phyloP scores from a whole-genome alignment of 345 rosid genomes.

The Geranium rotundifolium region DNA sequence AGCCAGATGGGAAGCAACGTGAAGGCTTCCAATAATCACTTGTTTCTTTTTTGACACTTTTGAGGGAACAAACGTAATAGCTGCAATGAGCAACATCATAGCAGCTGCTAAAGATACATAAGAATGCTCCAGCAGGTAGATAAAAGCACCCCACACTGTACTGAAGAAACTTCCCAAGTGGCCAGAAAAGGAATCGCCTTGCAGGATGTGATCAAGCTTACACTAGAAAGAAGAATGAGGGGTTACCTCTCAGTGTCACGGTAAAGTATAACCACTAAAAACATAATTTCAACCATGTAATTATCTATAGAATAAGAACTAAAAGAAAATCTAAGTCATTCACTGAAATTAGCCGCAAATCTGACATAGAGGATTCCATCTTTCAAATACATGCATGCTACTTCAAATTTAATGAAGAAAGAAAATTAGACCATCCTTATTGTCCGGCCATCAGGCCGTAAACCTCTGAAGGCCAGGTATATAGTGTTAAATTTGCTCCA shows the following conservation, averaged over 20 bases:
- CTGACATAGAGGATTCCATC: not conserved
- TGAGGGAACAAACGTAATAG: conserved; percentile 76
- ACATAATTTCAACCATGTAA: not conserved
- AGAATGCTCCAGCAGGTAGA: conserved; percentile 62
- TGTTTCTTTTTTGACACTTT: conserved; percentile 76
- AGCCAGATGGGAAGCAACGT: conserved; percentile 77
- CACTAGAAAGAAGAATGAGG: conserved; percentile 38
- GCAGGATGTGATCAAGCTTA: conserved; percentile 76
- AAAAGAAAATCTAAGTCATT: too few species aligned
- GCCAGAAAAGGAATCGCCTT: conserved; percentile 81
- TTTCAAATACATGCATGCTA: not conserved
- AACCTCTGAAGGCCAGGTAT: too few species aligned
- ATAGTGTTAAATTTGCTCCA: too few species aligned
- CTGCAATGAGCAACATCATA: conserved; percentile 46
- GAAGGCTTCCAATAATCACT: conserved; percentile 66
- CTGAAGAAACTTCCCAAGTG: conserved; percentile 75
- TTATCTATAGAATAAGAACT: not conserved
- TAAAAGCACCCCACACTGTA: conserved; percentile 63
- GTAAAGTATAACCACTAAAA: not conserved
- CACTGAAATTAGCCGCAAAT: not conserved
- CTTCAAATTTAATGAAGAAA: too few species aligned
- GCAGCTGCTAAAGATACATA: conserved; percentile 73
- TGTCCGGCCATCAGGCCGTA: too few species aligned
- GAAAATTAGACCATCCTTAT: too few species aligned
- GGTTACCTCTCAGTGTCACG: not conserved